A percentile compares a stretch with the other conserved stretches of the same genome.
These are phyloP conservation scores for Aeschynomene evenia DNA, from an alignment of 306 rosid genomes.

Conservation along the genomic window DNA sequence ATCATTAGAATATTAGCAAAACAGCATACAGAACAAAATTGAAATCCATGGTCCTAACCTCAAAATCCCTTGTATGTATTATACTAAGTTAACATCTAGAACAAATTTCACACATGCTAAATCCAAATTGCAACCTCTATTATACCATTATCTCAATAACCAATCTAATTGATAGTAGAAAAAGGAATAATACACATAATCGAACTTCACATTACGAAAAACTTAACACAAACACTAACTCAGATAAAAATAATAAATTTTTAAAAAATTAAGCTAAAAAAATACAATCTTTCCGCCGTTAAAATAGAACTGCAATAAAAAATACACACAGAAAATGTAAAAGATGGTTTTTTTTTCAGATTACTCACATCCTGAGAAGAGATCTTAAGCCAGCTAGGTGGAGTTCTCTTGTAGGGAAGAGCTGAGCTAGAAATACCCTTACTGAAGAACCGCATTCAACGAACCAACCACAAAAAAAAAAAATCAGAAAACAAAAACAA, in stretches of 20 bases:
- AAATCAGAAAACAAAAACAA: neutral
- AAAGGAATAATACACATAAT: neutral
- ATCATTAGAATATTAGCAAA: neutral
- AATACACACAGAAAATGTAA: neutral
- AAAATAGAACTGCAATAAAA: neutral
- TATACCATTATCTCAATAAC: neutral
- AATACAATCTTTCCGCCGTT: neutral
- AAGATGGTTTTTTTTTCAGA: neutral
- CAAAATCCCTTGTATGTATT: neutral
- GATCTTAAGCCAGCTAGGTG: constrained; percentile 78
- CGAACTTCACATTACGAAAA: neutral
- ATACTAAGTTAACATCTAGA: neutral
- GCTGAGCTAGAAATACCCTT: constrained; percentile 92
- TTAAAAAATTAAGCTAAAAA: neutral
- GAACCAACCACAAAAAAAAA: neutral
- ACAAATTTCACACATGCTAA: neutral
- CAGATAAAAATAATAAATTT: no score
- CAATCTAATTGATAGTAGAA: neutral
- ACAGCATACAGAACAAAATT: neutral
- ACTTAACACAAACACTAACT: neutral
- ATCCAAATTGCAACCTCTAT: neutral
- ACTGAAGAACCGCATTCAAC: constrained; percentile 39
- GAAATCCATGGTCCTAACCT: neutral
- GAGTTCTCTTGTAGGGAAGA: constrained; percentile 79
- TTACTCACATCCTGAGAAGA: constrained; percentile 67